A percentile compares a stretch with the other conserved stretches of the same genome.
Evolutionary conservation across 2,329 filamentous ascomycete genomes (phyloP).

Genomic region (Arthrobotrys megalospora): DNA sequence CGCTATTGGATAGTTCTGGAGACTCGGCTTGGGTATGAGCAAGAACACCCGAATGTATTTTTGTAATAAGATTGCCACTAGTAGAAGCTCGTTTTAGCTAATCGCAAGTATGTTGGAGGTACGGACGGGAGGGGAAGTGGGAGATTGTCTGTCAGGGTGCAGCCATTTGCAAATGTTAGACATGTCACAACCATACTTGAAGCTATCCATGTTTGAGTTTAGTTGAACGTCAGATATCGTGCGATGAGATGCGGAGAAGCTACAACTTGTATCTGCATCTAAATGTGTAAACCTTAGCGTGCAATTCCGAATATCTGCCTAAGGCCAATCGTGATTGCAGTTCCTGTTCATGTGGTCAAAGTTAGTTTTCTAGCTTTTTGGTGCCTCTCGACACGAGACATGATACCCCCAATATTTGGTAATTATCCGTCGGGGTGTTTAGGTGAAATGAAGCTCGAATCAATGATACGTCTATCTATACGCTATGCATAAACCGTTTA

Average conservation of each 20-base stretch:
- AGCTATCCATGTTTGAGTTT: constrained; percentile 52
- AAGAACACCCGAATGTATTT: constrained; percentile 29
- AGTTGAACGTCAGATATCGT: constrained; percentile 48
- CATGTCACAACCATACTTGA: constrained; percentile 37
- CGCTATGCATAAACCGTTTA: not conserved
- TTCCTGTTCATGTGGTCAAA: constrained; percentile 41
- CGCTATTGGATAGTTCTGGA: constrained; percentile 38
- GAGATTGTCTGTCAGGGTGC: constrained; percentile 27
- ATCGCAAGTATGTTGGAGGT: not conserved
- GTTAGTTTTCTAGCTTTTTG: not conserved
- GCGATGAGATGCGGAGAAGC: constrained; percentile 26
- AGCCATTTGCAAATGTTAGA: constrained; percentile 33
- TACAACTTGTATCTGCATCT: constrained; percentile 6
- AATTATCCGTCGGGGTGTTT: constrained; percentile 15
- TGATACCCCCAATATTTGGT: constrained; percentile 5
- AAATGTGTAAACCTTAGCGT: constrained; percentile 28
- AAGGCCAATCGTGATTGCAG: constrained; percentile 40
- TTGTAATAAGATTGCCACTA: constrained; percentile 23
- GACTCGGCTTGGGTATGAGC: constrained; percentile 1
- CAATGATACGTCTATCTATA: not conserved
- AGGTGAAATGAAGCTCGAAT: not conserved
- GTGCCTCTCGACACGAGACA: constrained; percentile 26
- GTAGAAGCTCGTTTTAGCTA: constrained; percentile 7
- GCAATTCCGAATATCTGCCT: not conserved
- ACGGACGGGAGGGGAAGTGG: constrained; percentile 29